Conservation (phyloP, 2,329 filamentous ascomycete species). For the Blumeriella jaapii region DNA sequence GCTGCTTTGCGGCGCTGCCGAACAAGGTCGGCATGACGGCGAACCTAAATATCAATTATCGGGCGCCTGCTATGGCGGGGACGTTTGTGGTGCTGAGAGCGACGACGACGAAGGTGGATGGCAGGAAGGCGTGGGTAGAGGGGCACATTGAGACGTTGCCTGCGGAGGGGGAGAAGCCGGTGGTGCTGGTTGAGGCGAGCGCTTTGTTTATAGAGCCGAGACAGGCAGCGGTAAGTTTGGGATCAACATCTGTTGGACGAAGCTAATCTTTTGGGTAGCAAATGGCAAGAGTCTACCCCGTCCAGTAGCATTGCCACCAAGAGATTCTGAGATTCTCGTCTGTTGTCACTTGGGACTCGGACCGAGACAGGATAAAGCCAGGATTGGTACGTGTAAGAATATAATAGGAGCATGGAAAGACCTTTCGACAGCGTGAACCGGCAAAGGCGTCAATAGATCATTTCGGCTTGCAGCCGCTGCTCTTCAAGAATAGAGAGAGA, state of each 20-base stretch:
- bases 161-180: slow-evolving; percentile 47
- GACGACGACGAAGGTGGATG: slow-evolving; percentile 74
- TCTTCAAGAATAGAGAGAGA: too few relatives aligned
- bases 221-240: slow-evolving; percentile 46
- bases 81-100: slow-evolving; percentile 69
- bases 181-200: slow-evolving; percentile 68
- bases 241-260: background rate
- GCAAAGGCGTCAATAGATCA: too few relatives aligned
- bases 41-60: slow-evolving; percentile 73
- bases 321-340: too few relatives aligned
- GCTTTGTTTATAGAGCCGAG: slow-evolving; percentile 84
- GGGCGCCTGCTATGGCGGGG: slow-evolving; percentile 63
- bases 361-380: too few relatives aligned
- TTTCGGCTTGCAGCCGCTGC: too few relatives aligned
- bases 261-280: slow-evolving; percentile 9
- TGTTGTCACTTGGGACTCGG: too few relatives aligned
- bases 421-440: too few relatives aligned
- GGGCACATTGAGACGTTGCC: slow-evolving; percentile 74
- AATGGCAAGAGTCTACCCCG: slow-evolving; percentile 20
- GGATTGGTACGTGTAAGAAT: too few relatives aligned
- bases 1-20: slow-evolving; percentile 79
- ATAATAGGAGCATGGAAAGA: too few relatives aligned
- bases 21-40: slow-evolving; percentile 81
- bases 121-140: slow-evolving; percentile 88
- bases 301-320: slow-evolving; percentile 3